Percentiles rank a stretch among this genome's conserved stretches.
phyloP scores from a whole-genome alignment of 2,329 filamentous ascomycete genomes.

The Elsinoe arachidis region DNA sequence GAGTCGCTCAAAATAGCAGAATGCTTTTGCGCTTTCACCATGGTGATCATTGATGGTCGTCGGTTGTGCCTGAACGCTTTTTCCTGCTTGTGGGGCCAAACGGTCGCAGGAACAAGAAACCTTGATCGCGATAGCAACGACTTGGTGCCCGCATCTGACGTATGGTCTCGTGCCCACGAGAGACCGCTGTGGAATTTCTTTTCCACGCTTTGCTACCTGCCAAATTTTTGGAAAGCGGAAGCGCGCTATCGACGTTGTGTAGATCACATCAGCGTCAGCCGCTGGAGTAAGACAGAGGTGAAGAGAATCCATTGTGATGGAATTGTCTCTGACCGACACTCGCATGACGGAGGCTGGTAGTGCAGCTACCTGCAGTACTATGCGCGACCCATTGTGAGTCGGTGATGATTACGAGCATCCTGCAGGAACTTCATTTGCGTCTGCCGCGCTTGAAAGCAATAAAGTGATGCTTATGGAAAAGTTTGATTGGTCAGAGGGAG shows the following conservation, averaged over 20 bases:
- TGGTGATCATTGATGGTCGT: no score
- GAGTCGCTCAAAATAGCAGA: neutral
- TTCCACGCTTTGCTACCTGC: neutral
- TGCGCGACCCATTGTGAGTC: neutral
- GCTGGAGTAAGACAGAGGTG: neutral
- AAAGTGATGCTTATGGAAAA: neutral
- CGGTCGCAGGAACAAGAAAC: slow-evolving; percentile 8
- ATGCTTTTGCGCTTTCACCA: neutral
- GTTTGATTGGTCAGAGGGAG: neutral
- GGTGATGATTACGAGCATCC: neutral
- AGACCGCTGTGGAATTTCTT: neutral
- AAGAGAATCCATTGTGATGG: neutral
- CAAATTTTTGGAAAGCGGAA: slow-evolving; percentile 2
- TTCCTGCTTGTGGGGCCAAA: neutral
- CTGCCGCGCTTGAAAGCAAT: neutral
- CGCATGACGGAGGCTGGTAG: neutral
- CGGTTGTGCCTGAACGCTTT: neutral
- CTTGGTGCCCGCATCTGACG: slow-evolving; percentile 9
- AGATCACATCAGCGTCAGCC: neutral
- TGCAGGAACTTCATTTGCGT: neutral
- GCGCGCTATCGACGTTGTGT: neutral
- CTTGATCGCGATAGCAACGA: slow-evolving; percentile 1
- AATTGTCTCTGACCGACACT: no score
- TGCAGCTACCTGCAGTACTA: neutral
- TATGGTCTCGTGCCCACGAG: slow-evolving; percentile 8